phyloP scores from a whole-genome alignment of 202 grass and related monocot species.

The Setaria italica region DNA sequence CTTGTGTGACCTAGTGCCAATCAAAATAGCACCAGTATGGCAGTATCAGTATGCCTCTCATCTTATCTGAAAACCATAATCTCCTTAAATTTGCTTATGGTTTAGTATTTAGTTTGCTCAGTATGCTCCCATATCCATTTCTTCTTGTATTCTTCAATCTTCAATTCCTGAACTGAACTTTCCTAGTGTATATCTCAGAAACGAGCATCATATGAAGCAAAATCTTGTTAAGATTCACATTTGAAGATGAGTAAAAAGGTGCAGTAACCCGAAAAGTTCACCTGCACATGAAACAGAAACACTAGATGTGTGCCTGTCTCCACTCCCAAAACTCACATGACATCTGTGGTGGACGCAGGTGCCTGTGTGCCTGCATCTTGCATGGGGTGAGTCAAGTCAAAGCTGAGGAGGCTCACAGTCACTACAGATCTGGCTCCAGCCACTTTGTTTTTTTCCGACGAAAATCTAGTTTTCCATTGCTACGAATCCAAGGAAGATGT shows the following conservation, averaged over 20 bases:
- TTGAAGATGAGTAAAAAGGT: not conserved
- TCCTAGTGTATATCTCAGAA: not conserved
- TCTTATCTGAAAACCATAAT: not conserved
- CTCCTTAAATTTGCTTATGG: not conserved
- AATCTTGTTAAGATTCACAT: not conserved
- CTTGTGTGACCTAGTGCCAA: not conserved
- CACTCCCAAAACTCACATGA: not conserved
- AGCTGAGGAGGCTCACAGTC: not conserved
- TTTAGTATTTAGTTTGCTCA: not conserved
- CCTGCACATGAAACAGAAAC: not conserved
- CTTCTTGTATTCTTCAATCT: not conserved
- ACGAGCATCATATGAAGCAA: not conserved
- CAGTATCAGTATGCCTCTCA: not conserved
- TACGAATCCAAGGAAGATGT: slow-evolving; percentile 18
- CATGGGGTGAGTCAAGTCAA: slow-evolving; percentile 3
- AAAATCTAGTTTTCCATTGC: not conserved
- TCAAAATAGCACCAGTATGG: not conserved
- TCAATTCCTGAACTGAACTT: not conserved
- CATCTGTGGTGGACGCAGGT: not conserved
- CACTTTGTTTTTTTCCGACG: not conserved
- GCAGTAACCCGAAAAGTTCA: not conserved
- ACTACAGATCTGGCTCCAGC: not conserved
- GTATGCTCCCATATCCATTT: not conserved
- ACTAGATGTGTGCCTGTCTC: not conserved
- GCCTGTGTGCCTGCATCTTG: not conserved